phyloP scores from a whole-genome alignment of 169 alveolate genomes.

The Ichthyophthirius multifiliis region DNA sequence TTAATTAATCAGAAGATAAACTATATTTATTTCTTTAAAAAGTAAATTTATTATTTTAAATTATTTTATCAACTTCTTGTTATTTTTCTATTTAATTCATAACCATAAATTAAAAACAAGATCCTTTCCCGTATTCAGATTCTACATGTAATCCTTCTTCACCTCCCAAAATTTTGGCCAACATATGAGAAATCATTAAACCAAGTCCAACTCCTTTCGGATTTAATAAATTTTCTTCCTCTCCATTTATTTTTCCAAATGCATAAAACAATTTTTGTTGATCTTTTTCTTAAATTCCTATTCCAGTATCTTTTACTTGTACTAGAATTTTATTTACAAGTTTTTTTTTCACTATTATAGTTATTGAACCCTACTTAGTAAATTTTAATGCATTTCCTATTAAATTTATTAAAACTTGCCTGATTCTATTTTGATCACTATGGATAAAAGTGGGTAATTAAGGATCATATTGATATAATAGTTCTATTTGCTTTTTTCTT shows the following conservation, averaged over 20 bases:
- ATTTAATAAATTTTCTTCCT: not conserved
- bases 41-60: no score
- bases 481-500: conserved; percentile 7
- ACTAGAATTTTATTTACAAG: not conserved
- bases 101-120: not conserved
- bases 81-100: no score
- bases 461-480: not conserved
- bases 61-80: no score
- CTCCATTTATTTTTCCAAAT: not conserved
- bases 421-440: conserved; percentile 29
- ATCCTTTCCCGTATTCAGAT: not conserved
- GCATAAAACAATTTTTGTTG: not conserved
- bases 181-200: conserved; percentile 31
- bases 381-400: conserved; percentile 1
- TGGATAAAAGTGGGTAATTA: not conserved
- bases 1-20: no score
- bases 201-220: conserved; percentile 18
- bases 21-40: no score
- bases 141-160: not conserved
- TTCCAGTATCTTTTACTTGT: not conserved
- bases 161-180: conserved; percentile 9
- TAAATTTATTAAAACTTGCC: conserved; percentile 11
- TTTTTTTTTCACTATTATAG: not conserved
- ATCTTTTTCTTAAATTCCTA: not conserved
- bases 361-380: not conserved